These are phyloP conservation scores for Rhexocercosporidium sp. DNA, from an alignment of 2,329 filamentous ascomycete species.

Conservation along the genomic window DNA sequence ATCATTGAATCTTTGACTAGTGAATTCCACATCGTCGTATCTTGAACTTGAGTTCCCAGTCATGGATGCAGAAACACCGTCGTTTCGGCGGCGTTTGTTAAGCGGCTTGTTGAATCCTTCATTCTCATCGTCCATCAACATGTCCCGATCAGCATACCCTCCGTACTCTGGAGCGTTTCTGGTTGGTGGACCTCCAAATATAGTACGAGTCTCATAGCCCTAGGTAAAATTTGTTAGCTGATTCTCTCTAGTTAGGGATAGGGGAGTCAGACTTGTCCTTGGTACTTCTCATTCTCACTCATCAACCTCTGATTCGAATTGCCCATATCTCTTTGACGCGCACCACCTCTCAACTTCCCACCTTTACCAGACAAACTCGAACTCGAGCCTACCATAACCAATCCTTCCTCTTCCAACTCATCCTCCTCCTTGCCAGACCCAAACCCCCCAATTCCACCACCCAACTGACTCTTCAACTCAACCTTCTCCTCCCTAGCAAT, in stretches of 20 bases:
- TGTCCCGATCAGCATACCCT: too few species aligned
- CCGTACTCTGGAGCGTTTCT: too few species aligned
- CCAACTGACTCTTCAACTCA: neutral
- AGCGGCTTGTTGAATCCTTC: too few species aligned
- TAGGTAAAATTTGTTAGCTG: neutral
- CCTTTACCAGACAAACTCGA: neutral
- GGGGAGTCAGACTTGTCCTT: neutral
- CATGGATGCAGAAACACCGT: too few species aligned
- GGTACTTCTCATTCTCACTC: slow-evolving; percentile 5
- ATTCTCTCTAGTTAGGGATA: neutral
- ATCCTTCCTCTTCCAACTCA: neutral
- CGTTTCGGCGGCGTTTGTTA: too few species aligned
- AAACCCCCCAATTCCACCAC: neutral
- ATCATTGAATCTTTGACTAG: too few species aligned
- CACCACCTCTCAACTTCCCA: too few species aligned
- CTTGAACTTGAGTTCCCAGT: too few species aligned
- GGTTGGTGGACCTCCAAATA: neutral
- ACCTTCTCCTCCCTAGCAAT: neutral
- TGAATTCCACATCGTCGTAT: too few species aligned
- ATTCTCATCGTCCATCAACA: too few species aligned
- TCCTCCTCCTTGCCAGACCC: neutral
- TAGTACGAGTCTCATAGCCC: neutral
- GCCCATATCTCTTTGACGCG: too few species aligned
- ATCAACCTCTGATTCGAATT: neutral
- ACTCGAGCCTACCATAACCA: too few species aligned